These are phyloP conservation scores for Claviceps pazoutovae DNA, from an alignment of 2,329 filamentous ascomycete species.

Conservation along the genomic window DNA sequence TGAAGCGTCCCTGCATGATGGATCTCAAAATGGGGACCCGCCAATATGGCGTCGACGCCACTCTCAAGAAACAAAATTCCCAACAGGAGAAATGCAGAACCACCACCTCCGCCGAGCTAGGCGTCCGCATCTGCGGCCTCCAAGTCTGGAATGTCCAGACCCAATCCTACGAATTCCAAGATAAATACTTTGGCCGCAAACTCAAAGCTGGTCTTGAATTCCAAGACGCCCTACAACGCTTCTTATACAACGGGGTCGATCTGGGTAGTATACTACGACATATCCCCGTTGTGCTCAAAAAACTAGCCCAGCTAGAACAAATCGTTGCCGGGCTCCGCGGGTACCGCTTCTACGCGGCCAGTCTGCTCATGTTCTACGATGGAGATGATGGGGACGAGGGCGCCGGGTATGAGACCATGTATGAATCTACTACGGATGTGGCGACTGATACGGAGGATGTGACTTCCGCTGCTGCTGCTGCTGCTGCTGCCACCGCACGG, in stretches of 20 bases:
- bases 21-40: constrained; percentile 98
- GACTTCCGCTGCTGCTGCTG: constrained; percentile 5
- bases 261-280: constrained; percentile 68
- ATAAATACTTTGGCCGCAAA: constrained; percentile 92
- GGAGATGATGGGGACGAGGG: constrained; percentile 47
- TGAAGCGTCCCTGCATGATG: constrained; percentile 92
- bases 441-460: constrained; percentile 44
- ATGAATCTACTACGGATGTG: constrained; percentile 45
- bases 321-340: constrained; percentile 69
- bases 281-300: constrained; percentile 75
- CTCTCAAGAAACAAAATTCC: constrained; percentile 81
- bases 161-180: constrained; percentile 82
- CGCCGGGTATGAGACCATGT: constrained; percentile 33
- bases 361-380: constrained; percentile 90
- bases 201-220: constrained; percentile 82
- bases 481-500: too few relatives aligned
- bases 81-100: constrained; percentile 85
- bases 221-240: constrained; percentile 72
- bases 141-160: constrained; percentile 86
- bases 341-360: constrained; percentile 92
- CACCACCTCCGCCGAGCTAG: constrained; percentile 82
- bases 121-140: constrained; percentile 86
- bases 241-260: constrained; percentile 81
- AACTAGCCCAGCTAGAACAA: constrained; percentile 67
- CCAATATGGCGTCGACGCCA: constrained; percentile 88